These are phyloP conservation scores for Populus hybrid DNA, from an alignment of 441 rosid genomes.

Conservation along the genomic window DNA sequence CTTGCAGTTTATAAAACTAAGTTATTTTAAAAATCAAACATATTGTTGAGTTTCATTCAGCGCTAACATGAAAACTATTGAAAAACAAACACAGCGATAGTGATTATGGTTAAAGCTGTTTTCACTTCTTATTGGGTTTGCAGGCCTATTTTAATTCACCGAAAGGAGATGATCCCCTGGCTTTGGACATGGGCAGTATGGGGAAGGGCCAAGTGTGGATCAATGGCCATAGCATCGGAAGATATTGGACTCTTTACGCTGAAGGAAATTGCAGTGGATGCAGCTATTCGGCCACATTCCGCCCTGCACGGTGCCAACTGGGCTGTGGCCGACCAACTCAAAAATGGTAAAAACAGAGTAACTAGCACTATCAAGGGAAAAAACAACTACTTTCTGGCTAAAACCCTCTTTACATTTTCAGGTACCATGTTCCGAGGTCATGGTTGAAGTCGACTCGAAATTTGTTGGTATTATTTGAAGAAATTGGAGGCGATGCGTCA, in stretches of 20 bases:
- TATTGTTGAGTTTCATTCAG: too few relatives aligned
- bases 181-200: conserved; percentile 87
- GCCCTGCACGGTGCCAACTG: conserved; percentile 64
- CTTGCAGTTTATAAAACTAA: not conserved
- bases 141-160: conserved; percentile 83
- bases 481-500: conserved; percentile 74
- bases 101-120: not conserved
- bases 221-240: conserved; percentile 78
- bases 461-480: conserved; percentile 70
- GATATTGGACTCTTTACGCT: conserved; percentile 78
- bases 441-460: conserved; percentile 66
- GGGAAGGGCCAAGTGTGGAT: conserved; percentile 95
- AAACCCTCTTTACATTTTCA: conserved; percentile 20
- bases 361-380: not conserved
- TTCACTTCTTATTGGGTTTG: not conserved
- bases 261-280: conserved; percentile 67
- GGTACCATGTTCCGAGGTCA: conserved; percentile 81
- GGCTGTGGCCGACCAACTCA: conserved; percentile 94
- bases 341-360: conserved; percentile 43
- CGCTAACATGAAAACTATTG: too few relatives aligned
- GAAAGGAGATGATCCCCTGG: conserved; percentile 80
- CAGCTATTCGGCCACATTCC: conserved; percentile 55
- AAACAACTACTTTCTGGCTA: not conserved
- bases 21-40: too few relatives aligned
- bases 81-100: too few relatives aligned